Evolutionary conservation across 768 basidiomycete genomes (phyloP), one percentile per base, ranked within the genome.

Genomic region (Leucocoprinus birnbaumii): DNA sequence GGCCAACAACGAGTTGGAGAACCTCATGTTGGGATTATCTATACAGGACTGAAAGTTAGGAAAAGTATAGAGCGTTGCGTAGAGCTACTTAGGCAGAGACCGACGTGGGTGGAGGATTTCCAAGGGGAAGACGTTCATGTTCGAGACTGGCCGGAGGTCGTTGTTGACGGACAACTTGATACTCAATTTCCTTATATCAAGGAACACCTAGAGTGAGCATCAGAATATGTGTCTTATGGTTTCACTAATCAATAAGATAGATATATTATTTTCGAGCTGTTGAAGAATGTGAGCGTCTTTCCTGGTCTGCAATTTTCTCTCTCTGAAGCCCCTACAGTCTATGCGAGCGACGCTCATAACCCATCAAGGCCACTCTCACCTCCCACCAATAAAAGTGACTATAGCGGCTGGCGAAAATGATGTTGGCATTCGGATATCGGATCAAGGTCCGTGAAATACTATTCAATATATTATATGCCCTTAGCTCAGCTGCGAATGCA

Each of bases 201-300:
- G 40, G 91, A 94, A 65, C 91, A 94, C 68, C 72, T 94, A 47
- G 91, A 94, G 89, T 90, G 59, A 65, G 83, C 66, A 51, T 19
- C n/a, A 18, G n/a, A 31, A 26, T 6, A 44, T 35, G 13, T 16
- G 48, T n/a, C n/a, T 46, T 50, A 42, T 57, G 25, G 18, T 16
- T 19, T 16, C 35, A 49, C 57, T 57, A 18, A 57, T 31, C 42
- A 13, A 25, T 16, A 35, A 10, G 27, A 25, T 62, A 89, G 87
- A 67, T 95, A 94, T 66, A 88, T 94, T 48, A 68, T 94, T 19
- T 94, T 94, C 62, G 92, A 95, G 64, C 67, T 94, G n/a, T 65
- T 96, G 65, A 94, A 94, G 69, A 94, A 94, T 65, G 91, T 91
- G 62, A 60, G 85, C 68, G 21, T 41, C 22, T n/a, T 4, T 48